Evolutionary conservation across 345 rosid genomes (phyloP).

Genomic region (Lepidium sativum): DNA sequence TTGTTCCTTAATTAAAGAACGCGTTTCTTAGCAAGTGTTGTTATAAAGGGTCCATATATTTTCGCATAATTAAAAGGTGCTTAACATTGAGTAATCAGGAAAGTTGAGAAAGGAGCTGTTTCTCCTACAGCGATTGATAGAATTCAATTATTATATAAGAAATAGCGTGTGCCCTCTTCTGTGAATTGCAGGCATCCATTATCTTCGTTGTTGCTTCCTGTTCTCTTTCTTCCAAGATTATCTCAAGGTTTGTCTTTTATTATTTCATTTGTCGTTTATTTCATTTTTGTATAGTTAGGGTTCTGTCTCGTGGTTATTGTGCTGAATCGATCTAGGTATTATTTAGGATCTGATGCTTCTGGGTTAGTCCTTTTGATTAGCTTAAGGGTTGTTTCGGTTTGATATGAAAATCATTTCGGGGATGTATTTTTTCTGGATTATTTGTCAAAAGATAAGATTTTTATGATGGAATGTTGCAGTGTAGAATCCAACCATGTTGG

Average conservation of each 20-base stretch:
- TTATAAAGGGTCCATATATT: too few species aligned
- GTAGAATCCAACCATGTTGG: constrained; percentile 38
- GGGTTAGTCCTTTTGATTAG: neutral
- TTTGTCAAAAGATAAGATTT: neutral
- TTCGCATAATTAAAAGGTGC: neutral
- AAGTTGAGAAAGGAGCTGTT: constrained; percentile 11
- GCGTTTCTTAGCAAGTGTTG: neutral
- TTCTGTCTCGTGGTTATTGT: neutral
- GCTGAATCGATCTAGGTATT: neutral
- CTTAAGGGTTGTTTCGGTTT: neutral
- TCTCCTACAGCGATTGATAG: constrained; percentile 8
- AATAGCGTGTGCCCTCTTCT: constrained; percentile 16
- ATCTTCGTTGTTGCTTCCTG: constrained; percentile 20
- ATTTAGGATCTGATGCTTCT: neutral
- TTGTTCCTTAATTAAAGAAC: neutral
- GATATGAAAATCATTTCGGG: neutral
- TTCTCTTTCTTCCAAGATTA: neutral
- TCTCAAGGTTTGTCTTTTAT: constrained; percentile 6
- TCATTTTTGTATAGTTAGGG: neutral
- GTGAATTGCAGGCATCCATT: constrained; percentile 4
- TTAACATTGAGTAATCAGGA: neutral
- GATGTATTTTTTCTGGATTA: neutral
- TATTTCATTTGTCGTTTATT: neutral
- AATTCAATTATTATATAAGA: neutral
- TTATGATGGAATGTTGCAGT: constrained; percentile 5